These are phyloP conservation scores for Geotrichum cucujoidarum DNA, from an alignment of 1,139 yeast species.

Conservation along the genomic window DNA sequence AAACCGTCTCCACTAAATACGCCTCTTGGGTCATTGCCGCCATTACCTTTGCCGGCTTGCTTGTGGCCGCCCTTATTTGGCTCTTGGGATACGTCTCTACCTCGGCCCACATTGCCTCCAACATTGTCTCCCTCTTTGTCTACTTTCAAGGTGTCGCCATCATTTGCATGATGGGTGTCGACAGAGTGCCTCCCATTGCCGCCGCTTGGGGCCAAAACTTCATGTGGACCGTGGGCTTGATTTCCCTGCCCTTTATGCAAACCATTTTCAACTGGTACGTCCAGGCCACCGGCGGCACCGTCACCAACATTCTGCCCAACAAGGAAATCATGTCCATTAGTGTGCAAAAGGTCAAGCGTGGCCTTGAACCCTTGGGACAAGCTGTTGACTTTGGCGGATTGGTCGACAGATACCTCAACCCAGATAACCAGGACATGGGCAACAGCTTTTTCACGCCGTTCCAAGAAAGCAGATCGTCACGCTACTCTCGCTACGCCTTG, in stretches of 20 bases:
- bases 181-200: slow-evolving; percentile 90
- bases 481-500: slow-evolving; percentile 12
- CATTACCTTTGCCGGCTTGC: slow-evolving; percentile 77
- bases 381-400: slow-evolving; percentile 21
- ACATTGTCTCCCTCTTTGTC: slow-evolving; percentile 84
- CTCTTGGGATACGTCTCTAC: slow-evolving; percentile 86
- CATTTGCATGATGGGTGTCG: slow-evolving; percentile 93
- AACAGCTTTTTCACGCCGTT: not conserved
- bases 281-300: slow-evolving; percentile 89
- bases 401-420: slow-evolving; percentile 22
- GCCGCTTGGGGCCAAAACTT: slow-evolving; percentile 98
- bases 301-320: slow-evolving; percentile 66
- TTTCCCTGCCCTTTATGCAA: slow-evolving; percentile 77
- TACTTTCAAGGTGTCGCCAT: slow-evolving; percentile 93
- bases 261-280: slow-evolving; percentile 87
- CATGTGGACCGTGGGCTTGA: slow-evolving; percentile 93
- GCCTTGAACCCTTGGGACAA: not conserved
- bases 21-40: slow-evolving; percentile 98
- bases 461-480: slow-evolving; percentile 19
- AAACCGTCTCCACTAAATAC: slow-evolving; percentile 88
- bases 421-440: slow-evolving; percentile 14
- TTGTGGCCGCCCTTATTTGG: slow-evolving; percentile 82
- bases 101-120: slow-evolving; percentile 95
- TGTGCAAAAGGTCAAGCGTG: slow-evolving; percentile 53
- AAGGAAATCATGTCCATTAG: slow-evolving; percentile 61